Evolutionary conservation across 768 basidiomycete genomes (phyloP).

Genomic region (Kwoniella heveanensis): DNA sequence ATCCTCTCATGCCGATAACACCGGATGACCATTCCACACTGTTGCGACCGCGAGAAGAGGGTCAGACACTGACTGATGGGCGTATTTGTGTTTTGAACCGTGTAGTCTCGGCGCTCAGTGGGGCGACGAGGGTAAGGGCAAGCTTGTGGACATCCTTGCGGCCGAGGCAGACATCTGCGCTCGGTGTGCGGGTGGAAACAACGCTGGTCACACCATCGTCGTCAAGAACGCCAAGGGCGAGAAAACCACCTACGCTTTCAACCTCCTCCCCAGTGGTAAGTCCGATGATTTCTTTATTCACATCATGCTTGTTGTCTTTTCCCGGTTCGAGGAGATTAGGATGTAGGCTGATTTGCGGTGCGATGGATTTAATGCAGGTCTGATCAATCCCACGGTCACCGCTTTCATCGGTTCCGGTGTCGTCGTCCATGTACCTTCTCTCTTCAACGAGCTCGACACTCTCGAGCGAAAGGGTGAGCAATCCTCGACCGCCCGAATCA

Average conservation of each 20-base stretch:
- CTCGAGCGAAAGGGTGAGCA: conserved; percentile 75
- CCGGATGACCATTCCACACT: not conserved
- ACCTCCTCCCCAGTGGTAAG: conserved; percentile 88
- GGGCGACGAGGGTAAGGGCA: conserved; percentile 61
- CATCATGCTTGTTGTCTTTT: no score
- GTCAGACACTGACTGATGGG: not conserved
- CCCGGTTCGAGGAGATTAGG: no score
- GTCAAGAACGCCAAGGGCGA: conserved; percentile 66
- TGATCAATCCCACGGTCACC: conserved; percentile 80
- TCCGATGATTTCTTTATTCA: conserved; percentile 13
- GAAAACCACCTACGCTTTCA: conserved; percentile 89
- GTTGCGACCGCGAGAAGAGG: not conserved
- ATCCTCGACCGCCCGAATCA: not conserved
- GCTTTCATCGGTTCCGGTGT: conserved; percentile 92
- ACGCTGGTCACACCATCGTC: conserved; percentile 98
- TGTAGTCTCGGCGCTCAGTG: conserved; percentile 57
- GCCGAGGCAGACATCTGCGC: conserved; percentile 89
- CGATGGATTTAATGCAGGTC: no score
- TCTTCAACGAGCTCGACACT: conserved; percentile 88
- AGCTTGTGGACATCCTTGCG: conserved; percentile 93
- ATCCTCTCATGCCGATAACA: not conserved
- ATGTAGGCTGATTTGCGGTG: no score
- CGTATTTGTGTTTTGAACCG: not conserved
- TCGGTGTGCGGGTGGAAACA: conserved; percentile 96
- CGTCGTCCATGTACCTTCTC: conserved; percentile 93